Evolutionary conservation across 371 early-diverging fungal genomes (phyloP).

Genomic region (Dichotomocladium elegans): DNA sequence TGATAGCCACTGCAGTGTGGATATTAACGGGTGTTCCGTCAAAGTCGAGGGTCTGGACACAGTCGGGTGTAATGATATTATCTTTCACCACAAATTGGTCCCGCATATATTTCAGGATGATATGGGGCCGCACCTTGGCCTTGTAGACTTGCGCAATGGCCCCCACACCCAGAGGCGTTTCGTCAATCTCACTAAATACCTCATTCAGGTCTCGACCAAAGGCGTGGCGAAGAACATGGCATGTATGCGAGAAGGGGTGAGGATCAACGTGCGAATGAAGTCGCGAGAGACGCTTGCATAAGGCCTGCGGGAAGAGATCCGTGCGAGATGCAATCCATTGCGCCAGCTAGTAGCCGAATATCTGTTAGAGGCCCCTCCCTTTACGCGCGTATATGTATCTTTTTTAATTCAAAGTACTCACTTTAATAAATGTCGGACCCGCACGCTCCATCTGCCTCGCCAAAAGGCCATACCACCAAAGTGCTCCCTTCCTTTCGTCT

Average conservation of each 20-base stretch:
- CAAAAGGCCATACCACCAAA: constrained; percentile 85
- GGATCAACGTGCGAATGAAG: constrained; percentile 83
- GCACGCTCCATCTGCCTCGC: constrained; percentile 77
- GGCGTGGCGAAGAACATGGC: constrained; percentile 53
- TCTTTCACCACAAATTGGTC: constrained; percentile 18
- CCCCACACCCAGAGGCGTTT: constrained; percentile 85
- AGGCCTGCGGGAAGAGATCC: constrained; percentile 82
- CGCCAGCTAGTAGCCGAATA: constrained; percentile 63
- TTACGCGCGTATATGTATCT: no score
- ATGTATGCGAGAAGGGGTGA: constrained; percentile 72
- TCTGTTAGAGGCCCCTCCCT: no score
- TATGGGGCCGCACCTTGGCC: constrained; percentile 55
- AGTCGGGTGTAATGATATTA: constrained; percentile 29
- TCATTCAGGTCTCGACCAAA: constrained; percentile 66
- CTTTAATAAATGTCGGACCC: constrained; percentile 94
- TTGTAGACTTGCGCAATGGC: constrained; percentile 94
- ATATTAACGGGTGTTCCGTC: constrained; percentile 22
- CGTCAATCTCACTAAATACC: constrained; percentile 74
- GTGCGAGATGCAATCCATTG: constrained; percentile 96
- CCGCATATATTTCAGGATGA: constrained; percentile 24
- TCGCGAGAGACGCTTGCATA: constrained; percentile 72
- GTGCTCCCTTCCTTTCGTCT: constrained; percentile 54
- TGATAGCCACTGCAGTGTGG: constrained; percentile 83
- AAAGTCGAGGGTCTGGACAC: constrained; percentile 21
- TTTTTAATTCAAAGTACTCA: no score